Base-by-base conservation (phyloP, 2,329 filamentous ascomycete genomes). In the Beauveria australis region DNA sequence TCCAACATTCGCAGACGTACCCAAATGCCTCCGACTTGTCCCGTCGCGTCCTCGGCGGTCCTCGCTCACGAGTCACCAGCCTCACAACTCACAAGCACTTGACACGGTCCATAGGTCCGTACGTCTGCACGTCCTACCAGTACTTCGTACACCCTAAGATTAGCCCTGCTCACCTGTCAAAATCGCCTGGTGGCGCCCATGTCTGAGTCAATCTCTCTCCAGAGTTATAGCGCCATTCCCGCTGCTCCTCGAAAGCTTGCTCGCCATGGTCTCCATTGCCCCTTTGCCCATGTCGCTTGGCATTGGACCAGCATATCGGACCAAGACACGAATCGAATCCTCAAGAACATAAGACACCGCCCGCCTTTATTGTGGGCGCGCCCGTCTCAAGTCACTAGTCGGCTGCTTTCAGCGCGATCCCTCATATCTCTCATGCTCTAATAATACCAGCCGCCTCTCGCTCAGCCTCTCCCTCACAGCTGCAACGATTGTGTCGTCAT, bases 201-300 rank as follows among this genome's bases (percentile, higher is more conserved):
- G 58, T 60, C 51, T 54, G 58, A 60, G 51, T 60, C 58, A 54
- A 60, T 60, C 58, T 60, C 58, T 60, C 43, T 46, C 58, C 51
- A 60, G 43, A 60, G 37, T 52, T 30, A 60, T 60, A 54, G 44
- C 51, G 58, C 49, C 49, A 48, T 60, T 60, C 58, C 51, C 51
- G 41, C 30, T 40, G 18, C n/a, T 52, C 47, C 28, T 54, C 51
- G 28, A 60, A 54, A 54, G 58, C 49, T 48, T 54, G 19, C 41
- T 33, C 12, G 41, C 19, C 12, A 28, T 37, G n/a, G 30, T 40
- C 49, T 30, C 48, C 6, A 33, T 43, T 10, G 9, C 43, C 54
- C 33, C 14, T 37, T 37, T 37, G 33, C 33, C 58, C 51, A 49
- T 54, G 58, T 41, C 51, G 24, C 51, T 54, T 60, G 49, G 49